Percentiles rank a stretch among this genome's conserved stretches.
Evolutionary conservation across 306 rosid species (phyloP).

Genomic region (Malus fusca): DNA sequence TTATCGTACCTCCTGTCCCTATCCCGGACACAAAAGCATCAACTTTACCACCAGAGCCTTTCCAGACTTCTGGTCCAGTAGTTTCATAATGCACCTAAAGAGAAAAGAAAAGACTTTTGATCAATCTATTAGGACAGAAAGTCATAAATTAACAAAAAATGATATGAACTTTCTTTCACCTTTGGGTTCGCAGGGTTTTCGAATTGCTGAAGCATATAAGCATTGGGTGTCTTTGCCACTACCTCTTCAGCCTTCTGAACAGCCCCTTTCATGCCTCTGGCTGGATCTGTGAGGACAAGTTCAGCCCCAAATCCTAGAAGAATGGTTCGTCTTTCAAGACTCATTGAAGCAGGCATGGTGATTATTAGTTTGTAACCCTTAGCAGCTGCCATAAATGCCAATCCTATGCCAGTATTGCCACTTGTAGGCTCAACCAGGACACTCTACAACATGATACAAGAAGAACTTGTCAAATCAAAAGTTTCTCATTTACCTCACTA

Average conservation of each 20-base stretch:
- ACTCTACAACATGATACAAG: slow-evolving; percentile 43
- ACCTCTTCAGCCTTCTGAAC: slow-evolving; percentile 85
- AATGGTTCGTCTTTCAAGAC: slow-evolving; percentile 82
- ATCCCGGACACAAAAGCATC: slow-evolving; percentile 88
- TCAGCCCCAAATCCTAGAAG: slow-evolving; percentile 87
- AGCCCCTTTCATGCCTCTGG: slow-evolving; percentile 89
- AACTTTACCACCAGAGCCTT: slow-evolving; percentile 58
- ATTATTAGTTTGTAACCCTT: slow-evolving; percentile 79
- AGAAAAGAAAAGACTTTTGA: not conserved
- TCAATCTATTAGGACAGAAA: slow-evolving; percentile 11
- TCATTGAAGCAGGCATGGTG: slow-evolving; percentile 90
- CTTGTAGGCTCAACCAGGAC: slow-evolving; percentile 83
- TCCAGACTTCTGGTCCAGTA: slow-evolving; percentile 96
- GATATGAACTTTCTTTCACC: slow-evolving; percentile 26
- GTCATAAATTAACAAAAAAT: not conserved
- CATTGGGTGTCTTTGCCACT: slow-evolving; percentile 57
- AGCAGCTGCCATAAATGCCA: slow-evolving; percentile 93
- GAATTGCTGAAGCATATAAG: slow-evolving; percentile 83
- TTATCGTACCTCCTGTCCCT: slow-evolving; percentile 90
- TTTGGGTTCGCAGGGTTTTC: slow-evolving; percentile 90
- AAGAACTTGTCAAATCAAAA: slow-evolving; percentile 8
- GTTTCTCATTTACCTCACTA: not conserved
- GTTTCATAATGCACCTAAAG: slow-evolving; percentile 80
- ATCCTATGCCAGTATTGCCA: slow-evolving; percentile 86
- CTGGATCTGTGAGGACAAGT: slow-evolving; percentile 81